phyloP scores from a whole-genome alignment of 1,139 yeast genomes.

The Lodderomyces jiufengensis region DNA sequence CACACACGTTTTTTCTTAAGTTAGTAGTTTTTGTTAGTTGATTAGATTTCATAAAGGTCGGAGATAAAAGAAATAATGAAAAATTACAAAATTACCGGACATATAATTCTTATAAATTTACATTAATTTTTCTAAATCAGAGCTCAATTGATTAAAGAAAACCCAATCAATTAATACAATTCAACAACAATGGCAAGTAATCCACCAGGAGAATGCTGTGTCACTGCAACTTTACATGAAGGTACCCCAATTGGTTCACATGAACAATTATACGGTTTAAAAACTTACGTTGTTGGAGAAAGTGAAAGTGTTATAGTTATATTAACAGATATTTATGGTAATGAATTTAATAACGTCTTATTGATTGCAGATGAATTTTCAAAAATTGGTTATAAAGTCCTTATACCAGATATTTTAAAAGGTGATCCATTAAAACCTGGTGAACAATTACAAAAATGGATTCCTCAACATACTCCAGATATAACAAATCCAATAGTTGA shows the following conservation, averaged over 20 bases:
- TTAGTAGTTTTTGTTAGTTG: too few relatives aligned
- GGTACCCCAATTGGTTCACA: slow-evolving; percentile 49
- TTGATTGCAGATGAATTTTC: slow-evolving; percentile 73
- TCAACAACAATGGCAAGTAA: slow-evolving; percentile 46
- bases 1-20: too few relatives aligned
- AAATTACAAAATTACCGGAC: too few relatives aligned
- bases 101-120: too few relatives aligned
- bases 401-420: slow-evolving; percentile 69
- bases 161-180: too few relatives aligned
- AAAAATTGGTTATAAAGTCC: slow-evolving; percentile 51
- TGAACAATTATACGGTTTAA: slow-evolving; percentile 41
- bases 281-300: slow-evolving; percentile 55
- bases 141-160: too few relatives aligned
- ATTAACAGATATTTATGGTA: slow-evolving; percentile 68
- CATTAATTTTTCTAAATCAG: too few relatives aligned
- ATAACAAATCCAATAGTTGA: slow-evolving; percentile 38
- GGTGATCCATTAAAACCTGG: slow-evolving; percentile 43
- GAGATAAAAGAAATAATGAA: too few relatives aligned
- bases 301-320: slow-evolving; percentile 50
- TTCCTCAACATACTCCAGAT: slow-evolving; percentile 48
- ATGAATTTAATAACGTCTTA: slow-evolving; percentile 49
- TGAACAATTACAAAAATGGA: slow-evolving; percentile 46
- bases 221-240: slow-evolving; percentile 41
- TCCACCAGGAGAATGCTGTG: slow-evolving; percentile 52
- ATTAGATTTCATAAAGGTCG: too few relatives aligned